Evolutionary conservation across 192 early-diverging fungal genomes (phyloP).

Genomic region (Linnemannia hyalina): DNA sequence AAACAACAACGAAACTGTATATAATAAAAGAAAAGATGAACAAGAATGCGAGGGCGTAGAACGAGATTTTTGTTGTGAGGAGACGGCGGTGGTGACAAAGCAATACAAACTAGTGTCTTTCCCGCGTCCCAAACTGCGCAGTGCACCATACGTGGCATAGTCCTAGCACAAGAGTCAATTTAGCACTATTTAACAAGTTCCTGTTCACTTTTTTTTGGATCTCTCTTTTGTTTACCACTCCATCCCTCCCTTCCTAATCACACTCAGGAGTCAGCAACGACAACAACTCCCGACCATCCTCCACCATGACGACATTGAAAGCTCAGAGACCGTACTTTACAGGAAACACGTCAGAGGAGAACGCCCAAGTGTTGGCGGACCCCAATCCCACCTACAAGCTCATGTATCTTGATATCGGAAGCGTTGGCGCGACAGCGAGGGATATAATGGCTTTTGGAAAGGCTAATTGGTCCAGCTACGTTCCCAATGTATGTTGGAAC

Average conservation of each 20-base stretch:
- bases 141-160: no score
- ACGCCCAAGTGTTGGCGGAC: conserved; percentile 18
- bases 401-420: conserved; percentile 25
- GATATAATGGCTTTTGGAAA: conserved; percentile 37
- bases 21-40: no score
- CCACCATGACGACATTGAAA: not conserved
- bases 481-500: not conserved
- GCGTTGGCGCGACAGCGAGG: conserved; percentile 21
- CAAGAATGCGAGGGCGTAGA: no score
- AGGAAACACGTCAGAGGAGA: conserved; percentile 19
- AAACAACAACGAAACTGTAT: not conserved
- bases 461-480: conserved; percentile 27
- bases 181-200: no score
- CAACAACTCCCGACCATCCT: not conserved
- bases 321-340: conserved; percentile 1
- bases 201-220: no score
- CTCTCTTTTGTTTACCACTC: not conserved
- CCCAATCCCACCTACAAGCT: conserved; percentile 14
- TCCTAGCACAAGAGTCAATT: no score
- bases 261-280: not conserved
- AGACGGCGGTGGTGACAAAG: no score
- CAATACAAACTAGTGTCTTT: no score
- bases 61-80: no score
- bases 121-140: no score
- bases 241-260: not conserved